Conservation (phyloP, 169 alveolate genomes). For the Plasmodium malariae region DNA sequence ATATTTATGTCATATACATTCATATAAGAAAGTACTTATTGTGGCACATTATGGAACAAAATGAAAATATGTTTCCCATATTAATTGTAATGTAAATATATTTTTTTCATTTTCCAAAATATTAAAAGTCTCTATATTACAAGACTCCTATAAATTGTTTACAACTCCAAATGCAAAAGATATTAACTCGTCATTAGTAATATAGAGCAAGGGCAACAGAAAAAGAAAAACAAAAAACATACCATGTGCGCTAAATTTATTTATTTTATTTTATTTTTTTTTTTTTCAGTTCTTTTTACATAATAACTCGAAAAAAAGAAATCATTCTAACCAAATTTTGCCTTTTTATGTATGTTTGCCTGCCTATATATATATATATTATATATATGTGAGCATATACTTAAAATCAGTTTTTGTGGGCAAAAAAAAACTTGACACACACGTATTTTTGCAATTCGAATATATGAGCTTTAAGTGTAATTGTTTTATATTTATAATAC, state of each 20-base stretch:
- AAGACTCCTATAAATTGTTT: no score
- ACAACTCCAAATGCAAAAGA: neutral
- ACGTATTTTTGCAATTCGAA: neutral
- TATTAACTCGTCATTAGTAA: neutral
- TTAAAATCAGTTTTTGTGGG: neutral
- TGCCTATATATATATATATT: neutral
- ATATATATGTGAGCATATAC: neutral
- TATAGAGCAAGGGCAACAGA: neutral
- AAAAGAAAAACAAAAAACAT: neutral
- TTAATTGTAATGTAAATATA: no score
- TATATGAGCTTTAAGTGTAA: neutral
- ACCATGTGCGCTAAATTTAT: neutral
- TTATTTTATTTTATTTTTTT: no score
- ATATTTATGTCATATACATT: no score
- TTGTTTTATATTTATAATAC: no score
- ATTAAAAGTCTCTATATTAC: no score
- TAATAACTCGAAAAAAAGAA: neutral
- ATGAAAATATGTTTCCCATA: no score
- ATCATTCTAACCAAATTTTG: neutral
- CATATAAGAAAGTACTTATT: no score
- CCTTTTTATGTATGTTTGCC: neutral
- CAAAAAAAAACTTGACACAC: no score
- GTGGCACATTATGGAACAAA: no score
- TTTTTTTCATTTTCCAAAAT: no score
- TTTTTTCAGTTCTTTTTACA: neutral